phyloP scores from a whole-genome alignment of 73 alveolate genomes.

The Stentor coeruleus region DNA sequence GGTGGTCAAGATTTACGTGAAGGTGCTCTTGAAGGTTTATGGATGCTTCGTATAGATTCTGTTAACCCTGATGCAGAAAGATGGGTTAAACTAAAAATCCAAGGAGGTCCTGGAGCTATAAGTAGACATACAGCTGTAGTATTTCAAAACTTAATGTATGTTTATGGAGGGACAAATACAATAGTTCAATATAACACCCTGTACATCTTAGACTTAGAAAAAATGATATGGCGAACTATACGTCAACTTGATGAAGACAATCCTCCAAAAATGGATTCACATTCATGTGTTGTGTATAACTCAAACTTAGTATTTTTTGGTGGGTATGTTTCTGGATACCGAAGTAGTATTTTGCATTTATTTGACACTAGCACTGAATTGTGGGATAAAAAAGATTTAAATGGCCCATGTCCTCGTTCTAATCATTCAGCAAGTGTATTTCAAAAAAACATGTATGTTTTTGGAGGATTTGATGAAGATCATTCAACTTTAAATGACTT shows the following conservation, averaged over 20 bases:
- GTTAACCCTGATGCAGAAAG: slow-evolving; percentile 8
- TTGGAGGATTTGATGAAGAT: slow-evolving; percentile 49
- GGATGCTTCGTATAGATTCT: slow-evolving; percentile 39
- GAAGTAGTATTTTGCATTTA: neutral
- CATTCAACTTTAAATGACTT: slow-evolving; percentile 39
- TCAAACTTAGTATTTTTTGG: slow-evolving; percentile 34
- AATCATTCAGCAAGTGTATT: neutral
- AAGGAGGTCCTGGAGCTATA: slow-evolving; percentile 60
- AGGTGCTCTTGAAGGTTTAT: slow-evolving; percentile 48
- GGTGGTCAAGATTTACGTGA: slow-evolving; percentile 67
- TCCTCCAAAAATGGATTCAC: slow-evolving; percentile 14
- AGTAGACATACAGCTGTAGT: slow-evolving; percentile 88
- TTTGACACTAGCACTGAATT: neutral
- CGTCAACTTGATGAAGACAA: neutral
- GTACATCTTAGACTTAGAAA: neutral
- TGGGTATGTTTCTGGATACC: slow-evolving; percentile 31
- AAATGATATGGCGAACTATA: neutral
- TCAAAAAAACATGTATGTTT: slow-evolving; percentile 30
- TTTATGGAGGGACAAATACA: slow-evolving; percentile 78
- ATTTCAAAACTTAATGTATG: slow-evolving; percentile 49
- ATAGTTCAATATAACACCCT: neutral
- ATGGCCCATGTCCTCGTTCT: neutral
- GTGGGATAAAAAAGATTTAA: neutral
- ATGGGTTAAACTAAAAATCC: neutral
- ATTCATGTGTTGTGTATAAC: neutral